Evolutionary conservation across 2,329 filamentous ascomycete species (phyloP), one percentile per base, ranked within the genome.

Genomic region (Colletotrichum endophyticum): DNA sequence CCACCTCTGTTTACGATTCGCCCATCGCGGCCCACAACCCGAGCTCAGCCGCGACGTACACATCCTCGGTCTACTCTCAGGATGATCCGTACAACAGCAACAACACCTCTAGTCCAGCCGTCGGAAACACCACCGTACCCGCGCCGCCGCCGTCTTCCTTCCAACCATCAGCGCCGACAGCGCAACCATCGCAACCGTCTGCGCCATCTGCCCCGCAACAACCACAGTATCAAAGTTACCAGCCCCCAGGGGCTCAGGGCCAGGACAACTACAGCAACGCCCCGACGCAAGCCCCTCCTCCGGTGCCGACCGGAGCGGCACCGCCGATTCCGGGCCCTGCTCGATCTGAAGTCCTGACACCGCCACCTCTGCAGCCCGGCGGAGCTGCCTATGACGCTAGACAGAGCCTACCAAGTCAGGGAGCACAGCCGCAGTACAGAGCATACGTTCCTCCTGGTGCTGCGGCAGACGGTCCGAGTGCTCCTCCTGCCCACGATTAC

Each of bases 1-100:
- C 94, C 30, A 95, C 94, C 1, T 94, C 94, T 1, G 92, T 91
- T 12, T 96, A 96, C 81, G 94, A 96, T 83, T 94, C 94, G 5
- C 94, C 94, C 57, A 89, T 94, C 53, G 91, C 88, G 15, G 84
- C 88, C 8, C 88, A 90, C 81, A 89, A 88, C 81, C 86, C 86
- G 34, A 84, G 82, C 78, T 85, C 85, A 61, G 83, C 84, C 19
- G 84, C 85, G 27, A 85, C 87, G 3, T 90, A 87, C 79, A 84
- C 87, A 5, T 86, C 86, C 57, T 88, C 88, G 1, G 85, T 85
- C 34, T 89, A 90, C 80, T 88, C 88, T 6, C 85, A 87, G 8
- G 89, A 91, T 12, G 88, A 91, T 70, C 84, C 87, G 7, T 89
- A 91, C 13, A 88, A 90, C 72, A 53, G 44, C n/a, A 79, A 83